phyloP scores from a whole-genome alignment of 1,284 basidiomycete species.

The Cryptococcus depauperatus region DNA sequence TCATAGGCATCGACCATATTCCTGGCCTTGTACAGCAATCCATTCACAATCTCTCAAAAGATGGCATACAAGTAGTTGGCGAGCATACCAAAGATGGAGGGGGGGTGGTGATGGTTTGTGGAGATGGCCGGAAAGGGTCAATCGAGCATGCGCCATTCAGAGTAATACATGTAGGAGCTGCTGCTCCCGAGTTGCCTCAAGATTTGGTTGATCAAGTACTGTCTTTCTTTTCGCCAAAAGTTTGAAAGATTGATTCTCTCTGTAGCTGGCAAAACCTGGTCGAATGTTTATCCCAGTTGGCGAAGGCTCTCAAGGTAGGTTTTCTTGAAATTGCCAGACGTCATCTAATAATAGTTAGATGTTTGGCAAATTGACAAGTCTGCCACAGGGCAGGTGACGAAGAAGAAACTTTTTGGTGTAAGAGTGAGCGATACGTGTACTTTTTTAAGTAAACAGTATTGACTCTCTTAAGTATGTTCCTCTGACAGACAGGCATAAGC shows the following conservation, averaged over 20 bases:
- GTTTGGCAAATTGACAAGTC: constrained; percentile 78
- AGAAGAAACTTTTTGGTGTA: constrained; percentile 70
- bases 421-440: constrained; percentile 50
- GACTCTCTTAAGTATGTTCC: constrained; percentile 44
- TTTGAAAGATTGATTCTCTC: background rate
- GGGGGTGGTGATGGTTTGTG: constrained; percentile 56
- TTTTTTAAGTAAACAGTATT: background rate
- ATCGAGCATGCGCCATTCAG: constrained; percentile 59
- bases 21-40: constrained; percentile 66
- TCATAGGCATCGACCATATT: constrained; percentile 90
- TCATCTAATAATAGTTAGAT: constrained; percentile 40
- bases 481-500: constrained; percentile 42
- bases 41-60: constrained; percentile 57
- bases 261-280: constrained; percentile 71
- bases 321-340: background rate
- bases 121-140: constrained; percentile 71
- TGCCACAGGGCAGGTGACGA: constrained; percentile 57
- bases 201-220: constrained; percentile 56
- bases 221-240: background rate
- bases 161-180: constrained; percentile 91
- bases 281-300: constrained; percentile 93
- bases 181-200: constrained; percentile 67
- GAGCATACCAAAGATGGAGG: constrained; percentile 35
- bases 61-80: constrained; percentile 48
- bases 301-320: constrained; percentile 42